Base-by-base conservation (phyloP, 495 filamentous ascomycete genomes). In the Echria macrotheca region DNA sequence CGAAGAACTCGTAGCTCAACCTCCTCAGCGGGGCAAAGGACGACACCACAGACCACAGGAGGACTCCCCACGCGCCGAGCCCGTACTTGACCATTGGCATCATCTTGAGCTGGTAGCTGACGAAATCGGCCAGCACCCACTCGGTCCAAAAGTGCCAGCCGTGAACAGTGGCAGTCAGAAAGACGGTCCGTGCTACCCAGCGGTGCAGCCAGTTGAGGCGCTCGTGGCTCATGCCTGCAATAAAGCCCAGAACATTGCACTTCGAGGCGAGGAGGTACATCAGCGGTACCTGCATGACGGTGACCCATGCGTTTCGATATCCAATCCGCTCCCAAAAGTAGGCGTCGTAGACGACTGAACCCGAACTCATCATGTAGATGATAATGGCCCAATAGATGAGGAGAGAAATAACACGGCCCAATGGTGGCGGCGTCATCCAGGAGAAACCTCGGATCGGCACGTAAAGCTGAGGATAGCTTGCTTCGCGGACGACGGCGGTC, bases 201-300 rank as follows among this genome's bases (percentile, higher is more conserved):
- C 88, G 75, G 59, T 95, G 89, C 44, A 89, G 74, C 88, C 87
- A 91, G 57, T 91, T 91, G 40, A 95, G 62, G 12, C 83, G 72
- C 66, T 89, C 84, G 50, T 93, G 81, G 46, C 81, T 82, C 26
- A 75, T 78, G 3, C 86, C 89, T 5, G 75, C 73, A 12, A 91
- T 63, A 21, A 75, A 68, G 2, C 85, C 85, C 29, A 91, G 73
- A 46, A 91, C 68, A 59, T 84, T 93, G 58, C 79, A 76, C 71
- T 88, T 87, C n/a, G 82, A 83, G 7, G 88, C 79, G 17, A 95
- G 78, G 21, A 93, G 73, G 59, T 87, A 87, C 38, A 95, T 70
- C 11, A 95, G 60, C 2, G 89, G 89, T n/a, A 95, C 59, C 64
- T 95, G 89, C n/a, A 79, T 80, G 48, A 89, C 73, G 14, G 86